Conservation (phyloP, 140 eudicot genomes). For the Anethum foeniculum region DNA sequence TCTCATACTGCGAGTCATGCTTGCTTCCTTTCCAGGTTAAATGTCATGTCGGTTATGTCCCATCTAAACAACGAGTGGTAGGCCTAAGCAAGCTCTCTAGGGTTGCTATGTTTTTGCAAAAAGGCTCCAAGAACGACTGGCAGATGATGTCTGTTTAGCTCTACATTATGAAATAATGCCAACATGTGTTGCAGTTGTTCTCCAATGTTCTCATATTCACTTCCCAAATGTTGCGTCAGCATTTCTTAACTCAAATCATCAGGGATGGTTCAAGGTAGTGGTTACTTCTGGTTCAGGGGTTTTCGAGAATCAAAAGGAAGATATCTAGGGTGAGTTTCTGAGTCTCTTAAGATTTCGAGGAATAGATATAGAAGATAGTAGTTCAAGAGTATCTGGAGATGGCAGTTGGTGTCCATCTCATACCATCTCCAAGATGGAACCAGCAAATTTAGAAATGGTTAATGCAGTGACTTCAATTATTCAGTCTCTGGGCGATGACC, state of each 20-base stretch:
- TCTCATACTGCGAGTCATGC: slow-evolving; percentile 88
- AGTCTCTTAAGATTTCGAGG: slow-evolving; percentile 56
- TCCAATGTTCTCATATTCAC: slow-evolving; percentile 70
- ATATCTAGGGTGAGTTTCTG: slow-evolving; percentile 62
- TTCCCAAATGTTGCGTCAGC: slow-evolving; percentile 46
- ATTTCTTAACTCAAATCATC: slow-evolving; percentile 42
- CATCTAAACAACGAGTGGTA: slow-evolving; percentile 78
- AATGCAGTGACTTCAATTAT: slow-evolving; percentile 55
- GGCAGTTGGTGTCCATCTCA: slow-evolving; percentile 75
- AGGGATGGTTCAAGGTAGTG: slow-evolving; percentile 35
- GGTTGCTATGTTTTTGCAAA: slow-evolving; percentile 73
- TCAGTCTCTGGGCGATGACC: slow-evolving; percentile 71
- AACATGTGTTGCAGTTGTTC: slow-evolving; percentile 72
- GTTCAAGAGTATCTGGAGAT: slow-evolving; percentile 13
- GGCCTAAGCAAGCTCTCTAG: slow-evolving; percentile 95
- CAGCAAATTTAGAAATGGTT: slow-evolving; percentile 32
- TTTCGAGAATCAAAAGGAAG: slow-evolving; percentile 41
- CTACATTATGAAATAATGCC: slow-evolving; percentile 76
- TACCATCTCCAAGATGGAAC: slow-evolving; percentile 26
- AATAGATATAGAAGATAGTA: slow-evolving; percentile 25
- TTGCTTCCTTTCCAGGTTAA: slow-evolving; percentile 88
- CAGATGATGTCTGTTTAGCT: slow-evolving; percentile 69
- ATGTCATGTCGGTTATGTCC: slow-evolving; percentile 84
- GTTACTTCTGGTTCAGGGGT: slow-evolving; percentile 69
- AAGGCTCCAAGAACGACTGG: slow-evolving; percentile 81